Percentiles rank a stretch among this genome's conserved stretches.
Conservation (phyloP, 1,284 basidiomycete genomes). For the Ganoderma resinaceum region DNA sequence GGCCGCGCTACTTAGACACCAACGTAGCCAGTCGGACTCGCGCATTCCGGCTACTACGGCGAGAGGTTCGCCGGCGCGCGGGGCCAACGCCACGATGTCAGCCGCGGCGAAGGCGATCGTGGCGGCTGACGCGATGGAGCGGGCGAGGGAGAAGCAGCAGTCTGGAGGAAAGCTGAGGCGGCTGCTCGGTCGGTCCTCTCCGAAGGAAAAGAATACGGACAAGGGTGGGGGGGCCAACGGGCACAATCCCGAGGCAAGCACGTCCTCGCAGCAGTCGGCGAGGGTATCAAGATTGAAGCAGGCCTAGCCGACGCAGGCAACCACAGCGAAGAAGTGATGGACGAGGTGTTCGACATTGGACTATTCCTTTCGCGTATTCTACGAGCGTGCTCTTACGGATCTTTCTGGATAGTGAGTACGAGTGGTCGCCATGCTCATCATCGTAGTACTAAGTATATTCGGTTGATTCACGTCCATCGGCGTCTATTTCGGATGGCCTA, state of each 20-base stretch:
- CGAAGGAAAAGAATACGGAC: conserved; percentile 18
- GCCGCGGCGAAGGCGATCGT: conserved; percentile 65
- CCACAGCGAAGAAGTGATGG: background rate
- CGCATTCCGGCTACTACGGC: conserved; percentile 23
- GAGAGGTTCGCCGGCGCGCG: conserved; percentile 22
- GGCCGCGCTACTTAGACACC: conserved; percentile 28
- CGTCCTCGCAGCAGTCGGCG: conserved; percentile 5
- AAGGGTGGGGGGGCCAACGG: conserved; percentile 24
- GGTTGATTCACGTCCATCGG: background rate
- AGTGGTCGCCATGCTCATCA: background rate
- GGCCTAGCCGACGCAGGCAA: too few species aligned
- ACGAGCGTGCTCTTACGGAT: background rate
- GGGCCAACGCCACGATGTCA: conserved; percentile 45
- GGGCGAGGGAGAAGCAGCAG: conserved; percentile 36
- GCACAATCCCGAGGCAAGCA: conserved; percentile 22
- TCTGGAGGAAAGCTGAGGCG: conserved; percentile 35
- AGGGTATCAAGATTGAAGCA: background rate
- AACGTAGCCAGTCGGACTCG: conserved; percentile 39
- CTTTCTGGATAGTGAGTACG: conserved; percentile 14
- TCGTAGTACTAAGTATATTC: background rate
- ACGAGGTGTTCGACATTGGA: background rate
- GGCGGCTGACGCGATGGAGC: conserved; percentile 59
- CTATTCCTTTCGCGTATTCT: background rate
- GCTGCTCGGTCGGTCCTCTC: conserved; percentile 30
- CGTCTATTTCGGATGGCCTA: background rate